Evolutionary conservation across 495 filamentous ascomycete genomes (phyloP), one percentile per base, ranked within the genome.

Genomic region (Aspergillus coremiiformis): DNA sequence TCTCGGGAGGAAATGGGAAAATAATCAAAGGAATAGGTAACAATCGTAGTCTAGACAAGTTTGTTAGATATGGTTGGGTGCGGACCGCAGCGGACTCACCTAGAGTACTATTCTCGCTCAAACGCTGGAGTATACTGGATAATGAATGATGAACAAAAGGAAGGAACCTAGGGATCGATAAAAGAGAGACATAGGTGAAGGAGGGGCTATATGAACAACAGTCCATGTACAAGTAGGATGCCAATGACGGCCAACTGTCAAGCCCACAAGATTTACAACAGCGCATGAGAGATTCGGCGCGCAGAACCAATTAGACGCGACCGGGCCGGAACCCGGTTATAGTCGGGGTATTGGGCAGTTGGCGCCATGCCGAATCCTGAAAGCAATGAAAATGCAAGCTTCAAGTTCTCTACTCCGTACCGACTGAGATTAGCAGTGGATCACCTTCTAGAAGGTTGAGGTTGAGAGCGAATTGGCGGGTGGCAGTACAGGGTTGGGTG

Each of bases 241-340:
- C 22, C 44, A 19, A 35, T 47, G 44, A 47, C 14, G 29, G 27
- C 44, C 29, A 47, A 47, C 32, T 47, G 19, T 41, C 21, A 49
- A 39, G 47, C 37, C 41, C 27, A 43, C 42, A 54, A 44, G 35
- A 26, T 41, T 33, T 29, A 47, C 22, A 47, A 12, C 24, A n/a
- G n/a, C 14, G 23, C 45, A 55, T 30, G 17, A 35, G 23, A 35
- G 30, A 33, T 44, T 56, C 54, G 54, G 54, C 49, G 54, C n/a
- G 8, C 5, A 6, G 26, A 20, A 21, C 54, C 54, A 56, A 56
- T 56, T n/a, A 45, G 22, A 52, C 7, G 48, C 54, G 27, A 56
- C 54, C 54, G 54, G 54, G 49, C 54, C 54, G 54, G 30, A 48
- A 45, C 41, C 52, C 54, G 53, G 53, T 48, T 47, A 47, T 32